These are phyloP conservation scores for Petunia axillaris DNA, from an alignment of 257 asterid genomes.

Conservation along the genomic window DNA sequence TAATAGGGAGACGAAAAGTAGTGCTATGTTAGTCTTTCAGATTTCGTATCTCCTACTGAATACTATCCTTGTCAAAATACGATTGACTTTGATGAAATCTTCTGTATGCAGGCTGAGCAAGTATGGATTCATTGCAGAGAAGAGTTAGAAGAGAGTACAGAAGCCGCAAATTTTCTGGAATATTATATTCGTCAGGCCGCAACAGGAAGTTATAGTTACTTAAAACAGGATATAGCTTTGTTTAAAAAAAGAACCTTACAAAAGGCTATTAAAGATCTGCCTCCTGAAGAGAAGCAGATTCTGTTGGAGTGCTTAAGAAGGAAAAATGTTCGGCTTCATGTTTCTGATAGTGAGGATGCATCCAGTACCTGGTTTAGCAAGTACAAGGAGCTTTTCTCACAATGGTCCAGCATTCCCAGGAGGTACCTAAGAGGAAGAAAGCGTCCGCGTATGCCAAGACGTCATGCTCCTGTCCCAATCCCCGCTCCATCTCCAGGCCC, in stretches of 20 bases:
- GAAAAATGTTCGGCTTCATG: constrained; percentile 28
- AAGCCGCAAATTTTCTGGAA: constrained; percentile 36
- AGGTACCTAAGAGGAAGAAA: constrained; percentile 55
- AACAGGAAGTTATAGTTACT: background rate
- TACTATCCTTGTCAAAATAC: constrained; percentile 10
- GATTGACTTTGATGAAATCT: background rate
- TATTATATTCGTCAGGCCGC: constrained; percentile 30
- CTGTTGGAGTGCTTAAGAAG: constrained; percentile 49
- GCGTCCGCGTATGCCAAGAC: background rate
- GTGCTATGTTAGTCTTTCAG: background rate
- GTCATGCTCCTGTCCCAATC: constrained; percentile 13
- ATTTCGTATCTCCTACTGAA: background rate
- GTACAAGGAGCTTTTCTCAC: constrained; percentile 41
- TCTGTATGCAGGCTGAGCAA: constrained; percentile 49
- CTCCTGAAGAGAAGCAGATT: constrained; percentile 41
- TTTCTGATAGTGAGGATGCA: constrained; percentile 13
- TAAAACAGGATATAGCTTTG: constrained; percentile 36
- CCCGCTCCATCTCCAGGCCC: constrained; percentile 9
- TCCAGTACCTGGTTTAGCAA: constrained; percentile 26
- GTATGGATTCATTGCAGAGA: constrained; percentile 48
- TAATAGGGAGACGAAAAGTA: background rate
- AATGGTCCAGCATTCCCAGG: constrained; percentile 54
- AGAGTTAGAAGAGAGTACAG: constrained; percentile 44
- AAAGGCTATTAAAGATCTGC: constrained; percentile 43
- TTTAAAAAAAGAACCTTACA: constrained; percentile 38